These are phyloP conservation scores for Hanseniaspora taiwanica DNA, from an alignment of 805 yeast genomes.

Conservation along the genomic window DNA sequence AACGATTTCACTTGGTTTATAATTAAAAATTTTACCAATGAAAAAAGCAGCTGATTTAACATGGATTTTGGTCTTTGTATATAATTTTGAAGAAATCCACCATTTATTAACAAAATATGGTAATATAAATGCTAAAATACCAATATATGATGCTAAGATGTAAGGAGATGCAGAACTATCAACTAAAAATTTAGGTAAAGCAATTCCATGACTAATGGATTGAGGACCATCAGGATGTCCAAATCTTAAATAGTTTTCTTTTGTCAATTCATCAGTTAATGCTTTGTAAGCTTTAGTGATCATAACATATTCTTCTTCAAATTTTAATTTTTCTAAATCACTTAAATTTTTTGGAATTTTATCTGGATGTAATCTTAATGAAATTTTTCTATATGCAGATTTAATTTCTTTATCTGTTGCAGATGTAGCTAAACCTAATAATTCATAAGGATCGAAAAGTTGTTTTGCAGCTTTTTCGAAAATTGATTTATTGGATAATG, in stretches of 20 bases:
- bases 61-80: slow-evolving; percentile 73
- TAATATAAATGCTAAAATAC: slow-evolving; percentile 60
- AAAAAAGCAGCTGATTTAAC: slow-evolving; percentile 72
- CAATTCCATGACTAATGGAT: slow-evolving; percentile 82
- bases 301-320: slow-evolving; percentile 67
- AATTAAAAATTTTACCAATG: slow-evolving; percentile 59
- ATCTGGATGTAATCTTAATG: slow-evolving; percentile 88
- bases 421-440: slow-evolving; percentile 40
- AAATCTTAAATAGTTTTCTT: slow-evolving; percentile 68
- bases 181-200: slow-evolving; percentile 80
- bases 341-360: slow-evolving; percentile 55
- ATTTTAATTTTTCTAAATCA: slow-evolving; percentile 37
- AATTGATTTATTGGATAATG: slow-evolving; percentile 13
- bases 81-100: slow-evolving; percentile 77
- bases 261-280: slow-evolving; percentile 76
- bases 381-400: slow-evolving; percentile 71
- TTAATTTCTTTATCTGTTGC: slow-evolving; percentile 70
- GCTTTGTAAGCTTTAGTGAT: slow-evolving; percentile 91
- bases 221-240: slow-evolving; percentile 99
- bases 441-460: slow-evolving; percentile 80
- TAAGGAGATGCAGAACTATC: slow-evolving; percentile 66
- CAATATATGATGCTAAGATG: slow-evolving; percentile 47
- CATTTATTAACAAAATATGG: slow-evolving; percentile 75
- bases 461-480: slow-evolving; percentile 28
- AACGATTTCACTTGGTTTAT: slow-evolving; percentile 51